Base-by-base conservation (phyloP, 208 protist species). In the Trypanosoma cruzi region DNA sequence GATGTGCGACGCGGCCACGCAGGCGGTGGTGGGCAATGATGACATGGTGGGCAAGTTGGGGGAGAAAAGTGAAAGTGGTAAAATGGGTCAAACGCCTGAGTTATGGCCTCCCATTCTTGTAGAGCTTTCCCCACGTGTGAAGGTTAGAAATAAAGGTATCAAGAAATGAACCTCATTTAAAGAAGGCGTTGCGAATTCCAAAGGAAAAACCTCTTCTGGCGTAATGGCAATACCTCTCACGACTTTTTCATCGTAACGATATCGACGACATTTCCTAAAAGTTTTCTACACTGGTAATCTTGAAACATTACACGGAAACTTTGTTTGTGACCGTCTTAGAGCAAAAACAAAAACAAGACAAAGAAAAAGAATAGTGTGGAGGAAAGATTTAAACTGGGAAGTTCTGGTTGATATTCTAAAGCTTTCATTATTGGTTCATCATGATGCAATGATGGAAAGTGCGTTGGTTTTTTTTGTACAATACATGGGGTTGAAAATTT, bases 391-490 rank as follows among this genome's bases (percentile, higher is more conserved):
- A 40, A 40, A 40, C 4, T 40, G 36, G 40, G n/a, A n/a, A n/a
- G 13, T 44, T 16, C 18, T 16, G 40, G 18, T 44, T 44, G 40
- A 44, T 14, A 16, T 1, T 44, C 40, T 44, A 44, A 44, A 44
- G 40, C 18, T 44, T 44, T 56, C 16, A 56, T 56, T 29, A 56
- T 56, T 28, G 29, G 24, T 55, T 2, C 36, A 59, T 37, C 29
- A 59, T 59, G 31, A 59, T 59, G n/a, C 31, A 36, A 10, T 58
- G 28, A 13, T 58, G 26, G 28, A 20, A 18, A 37, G 26, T 58
- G 4, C 10, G 29, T 20, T 54, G 24, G n/a, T 8, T 22, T 64
- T 2, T 49, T 49, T 44, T 42, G 20, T 42, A 48, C 29, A 24
- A 11, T 48, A 42, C 2, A 46, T 42, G 50, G 3, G 40, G 1